A percentile compares a stretch with the other conserved stretches of the same genome.
Evolutionary conservation across 163 green algal species (phyloP).

Genomic region (Scenedesmus sp.): DNA sequence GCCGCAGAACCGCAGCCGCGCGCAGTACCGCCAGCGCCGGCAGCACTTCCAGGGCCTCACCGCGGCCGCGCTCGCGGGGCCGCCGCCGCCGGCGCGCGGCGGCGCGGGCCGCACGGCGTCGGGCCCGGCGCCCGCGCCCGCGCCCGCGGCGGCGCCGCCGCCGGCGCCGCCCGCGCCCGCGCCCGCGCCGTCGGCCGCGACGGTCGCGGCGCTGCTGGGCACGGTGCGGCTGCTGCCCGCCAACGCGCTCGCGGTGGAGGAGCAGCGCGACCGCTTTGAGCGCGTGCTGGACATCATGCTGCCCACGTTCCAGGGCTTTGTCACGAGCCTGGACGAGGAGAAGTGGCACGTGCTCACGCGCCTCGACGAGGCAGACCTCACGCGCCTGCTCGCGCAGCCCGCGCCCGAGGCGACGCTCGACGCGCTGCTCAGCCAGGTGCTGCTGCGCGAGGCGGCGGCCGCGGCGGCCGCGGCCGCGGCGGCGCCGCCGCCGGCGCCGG

Average conservation of each 20-base stretch:
- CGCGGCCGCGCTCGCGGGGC: neutral
- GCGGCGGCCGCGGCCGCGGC: too few species aligned
- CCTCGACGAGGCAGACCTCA: slow-evolving; percentile 12
- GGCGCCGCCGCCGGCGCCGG: too few species aligned
- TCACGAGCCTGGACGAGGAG: slow-evolving; percentile 24
- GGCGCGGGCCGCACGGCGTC: neutral
- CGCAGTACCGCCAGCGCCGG: slow-evolving; percentile 40
- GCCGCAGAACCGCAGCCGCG: slow-evolving; percentile 29
- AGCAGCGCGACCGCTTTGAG: neutral
- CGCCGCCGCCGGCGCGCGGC: neutral
- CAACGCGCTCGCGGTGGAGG: neutral
- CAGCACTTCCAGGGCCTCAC: slow-evolving; percentile 38
- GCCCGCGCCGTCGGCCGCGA: neutral
- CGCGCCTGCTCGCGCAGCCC: slow-evolving; percentile 1
- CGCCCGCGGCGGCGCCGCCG: neutral
- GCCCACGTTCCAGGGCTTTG: slow-evolving; percentile 13
- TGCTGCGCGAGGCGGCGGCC: neutral
- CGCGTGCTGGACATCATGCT: slow-evolving; percentile 36
- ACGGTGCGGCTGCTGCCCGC: slow-evolving; percentile 22
- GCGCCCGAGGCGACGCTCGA: slow-evolving; percentile 8
- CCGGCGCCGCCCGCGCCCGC: slow-evolving; percentile 1
- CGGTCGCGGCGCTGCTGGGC: neutral
- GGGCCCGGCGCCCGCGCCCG: neutral
- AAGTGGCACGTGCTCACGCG: slow-evolving; percentile 25
- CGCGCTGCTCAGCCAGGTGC: neutral